These are phyloP conservation scores for Fusarium caatingaense DNA, from an alignment of 2,329 filamentous ascomycete species.

Conservation along the genomic window DNA sequence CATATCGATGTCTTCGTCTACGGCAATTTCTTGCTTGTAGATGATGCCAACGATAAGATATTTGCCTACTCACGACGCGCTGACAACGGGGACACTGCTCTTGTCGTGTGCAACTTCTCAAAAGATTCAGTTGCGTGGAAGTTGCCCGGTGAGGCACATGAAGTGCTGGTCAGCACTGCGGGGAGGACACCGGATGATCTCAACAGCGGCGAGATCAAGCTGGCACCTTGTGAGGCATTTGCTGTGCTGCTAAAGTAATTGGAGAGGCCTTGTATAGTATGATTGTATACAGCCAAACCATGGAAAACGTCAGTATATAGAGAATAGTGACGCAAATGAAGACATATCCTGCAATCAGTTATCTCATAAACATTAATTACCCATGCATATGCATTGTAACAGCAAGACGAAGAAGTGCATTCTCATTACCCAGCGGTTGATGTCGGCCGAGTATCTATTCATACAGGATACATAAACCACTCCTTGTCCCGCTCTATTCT, in stretches of 20 bases:
- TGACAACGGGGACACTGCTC: constrained; percentile 47
- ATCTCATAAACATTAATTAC: background rate
- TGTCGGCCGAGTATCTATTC: constrained; percentile 50
- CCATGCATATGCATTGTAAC: background rate
- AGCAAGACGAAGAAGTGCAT: constrained; percentile 32
- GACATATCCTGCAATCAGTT: background rate
- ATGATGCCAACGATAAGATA: constrained; percentile 51
- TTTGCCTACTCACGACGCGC: constrained; percentile 55
- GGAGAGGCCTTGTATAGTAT: background rate
- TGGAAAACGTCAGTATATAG: background rate
- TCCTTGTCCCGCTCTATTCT: constrained; percentile 24
- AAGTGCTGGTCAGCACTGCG: constrained; percentile 51
- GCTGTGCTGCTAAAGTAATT: constrained; percentile 48
- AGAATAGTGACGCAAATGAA: background rate
- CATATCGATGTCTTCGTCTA: constrained; percentile 74
- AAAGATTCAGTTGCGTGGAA: constrained; percentile 49
- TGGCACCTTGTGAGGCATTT: constrained; percentile 54
- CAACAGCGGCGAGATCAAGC: constrained; percentile 41
- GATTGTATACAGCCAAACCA: background rate
- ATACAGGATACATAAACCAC: constrained; percentile 49
- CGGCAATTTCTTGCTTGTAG: constrained; percentile 62
- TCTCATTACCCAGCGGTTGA: constrained; percentile 45
- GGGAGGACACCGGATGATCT: constrained; percentile 48
- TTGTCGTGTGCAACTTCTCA: constrained; percentile 56
- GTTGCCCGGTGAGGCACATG: constrained; percentile 43